These are phyloP conservation scores for Sistotremastrum niveocremeum DNA, from an alignment of 768 basidiomycete genomes.

Conservation along the genomic window DNA sequence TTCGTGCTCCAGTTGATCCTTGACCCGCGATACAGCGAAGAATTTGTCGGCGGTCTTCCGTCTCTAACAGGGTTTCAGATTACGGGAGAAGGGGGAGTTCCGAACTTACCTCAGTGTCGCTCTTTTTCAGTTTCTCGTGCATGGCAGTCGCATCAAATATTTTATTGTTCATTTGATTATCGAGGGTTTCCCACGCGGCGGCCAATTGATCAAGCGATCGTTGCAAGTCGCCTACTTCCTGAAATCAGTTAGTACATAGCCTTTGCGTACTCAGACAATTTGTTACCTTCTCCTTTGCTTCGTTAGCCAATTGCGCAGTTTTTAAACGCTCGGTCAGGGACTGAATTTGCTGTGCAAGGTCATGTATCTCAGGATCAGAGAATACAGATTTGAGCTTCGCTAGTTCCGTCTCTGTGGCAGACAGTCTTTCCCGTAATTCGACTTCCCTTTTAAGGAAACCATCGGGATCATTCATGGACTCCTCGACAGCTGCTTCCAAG, in stretches of 20 bases:
- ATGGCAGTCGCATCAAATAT: slow-evolving; percentile 63
- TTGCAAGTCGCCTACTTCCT: slow-evolving; percentile 70
- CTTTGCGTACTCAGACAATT: too few relatives aligned
- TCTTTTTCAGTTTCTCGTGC: slow-evolving; percentile 61
- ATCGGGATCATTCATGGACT: too few relatives aligned
- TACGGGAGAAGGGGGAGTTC: neutral
- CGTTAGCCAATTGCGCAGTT: neutral
- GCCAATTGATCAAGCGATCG: slow-evolving; percentile 78
- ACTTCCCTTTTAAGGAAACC: too few relatives aligned
- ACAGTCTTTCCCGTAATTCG: too few relatives aligned
- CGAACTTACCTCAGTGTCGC: slow-evolving; percentile 50
- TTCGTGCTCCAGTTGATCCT: slow-evolving; percentile 69
- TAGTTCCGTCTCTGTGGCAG: neutral
- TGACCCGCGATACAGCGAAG: slow-evolving; percentile 79
- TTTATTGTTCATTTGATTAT: slow-evolving; percentile 71
- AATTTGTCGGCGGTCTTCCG: slow-evolving; percentile 94
- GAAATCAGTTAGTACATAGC: neutral
- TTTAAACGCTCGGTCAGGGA: neutral
- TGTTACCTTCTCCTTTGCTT: neutral
- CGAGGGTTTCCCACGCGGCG: slow-evolving; percentile 73
- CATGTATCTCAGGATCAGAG: neutral
- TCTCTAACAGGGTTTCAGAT: slow-evolving; percentile 39
- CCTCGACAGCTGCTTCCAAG: slow-evolving; percentile 34
- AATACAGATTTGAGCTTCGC: neutral
- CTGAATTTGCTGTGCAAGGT: neutral